Base-by-base conservation (phyloP, 768 basidiomycete genomes). In the Pisolithus orientalis region DNA sequence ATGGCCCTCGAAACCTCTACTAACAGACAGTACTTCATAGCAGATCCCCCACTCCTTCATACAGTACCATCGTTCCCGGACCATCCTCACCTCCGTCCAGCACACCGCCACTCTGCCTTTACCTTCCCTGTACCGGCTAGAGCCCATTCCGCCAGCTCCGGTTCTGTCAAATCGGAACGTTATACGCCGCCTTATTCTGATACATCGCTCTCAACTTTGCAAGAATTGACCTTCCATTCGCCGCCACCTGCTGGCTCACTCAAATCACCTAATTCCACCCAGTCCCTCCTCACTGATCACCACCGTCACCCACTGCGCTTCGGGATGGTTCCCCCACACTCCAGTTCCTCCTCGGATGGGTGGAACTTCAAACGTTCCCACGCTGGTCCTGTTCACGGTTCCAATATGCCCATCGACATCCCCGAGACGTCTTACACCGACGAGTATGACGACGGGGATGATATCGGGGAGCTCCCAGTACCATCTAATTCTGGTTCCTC, bases 391-490 rank as follows among this genome's bases (percentile, higher is more conserved):
- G 2, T 39, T 5, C 57, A 57, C 29, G 50, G 25, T 24, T 34
- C 59, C 32, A 49, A 28, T 60, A 60, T 60, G 46, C 37, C 57
- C 37, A 53, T 65, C 42, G 61, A 69, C 54, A 34, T 63, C 6
- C 50, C 62, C 48, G 60, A 65, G 54, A 63, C 79, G 61, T 70
- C 78, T 21, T 81, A 81, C 63, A 70, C 69, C 38, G 83, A 85
- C 58, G 84, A 84, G 24, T 84, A 83, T 63, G 84, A 84, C 52
- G 82, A 85, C 55, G 66, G 70, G 16, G 72, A 78, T 45, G 82
- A 84, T 10, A 71, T 83, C 32, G 69, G 73, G 24, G 79, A 80
- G 51, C 67, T 80, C 21, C 71, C 69, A 5, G 57, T 57, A 44
- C 53, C 62, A 4, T 50, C 59, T 6, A 39, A 56, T 8, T 58